Percentiles rank a stretch among this genome's conserved stretches.
phyloP scores from a whole-genome alignment of 495 filamentous ascomycete species.

The Trichocladium antarcticum region DNA sequence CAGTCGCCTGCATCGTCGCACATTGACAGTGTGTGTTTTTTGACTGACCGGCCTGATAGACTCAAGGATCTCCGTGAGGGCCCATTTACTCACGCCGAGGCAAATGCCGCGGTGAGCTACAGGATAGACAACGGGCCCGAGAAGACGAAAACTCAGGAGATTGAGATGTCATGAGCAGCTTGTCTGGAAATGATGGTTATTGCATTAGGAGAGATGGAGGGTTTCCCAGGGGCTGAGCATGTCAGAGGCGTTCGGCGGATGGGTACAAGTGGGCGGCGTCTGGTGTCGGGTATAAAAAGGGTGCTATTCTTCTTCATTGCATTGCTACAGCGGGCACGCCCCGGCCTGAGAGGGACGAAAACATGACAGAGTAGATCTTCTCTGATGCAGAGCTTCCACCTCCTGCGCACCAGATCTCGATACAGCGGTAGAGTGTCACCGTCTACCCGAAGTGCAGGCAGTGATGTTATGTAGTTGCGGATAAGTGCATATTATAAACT shows the following conservation, averaged over 20 bases:
- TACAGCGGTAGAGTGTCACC: too few relatives aligned
- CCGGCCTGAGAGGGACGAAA: too few relatives aligned
- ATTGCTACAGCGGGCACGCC: neutral
- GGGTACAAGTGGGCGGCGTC: neutral
- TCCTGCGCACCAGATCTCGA: too few relatives aligned
- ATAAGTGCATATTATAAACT: neutral
- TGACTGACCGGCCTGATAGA: constrained; percentile 33
- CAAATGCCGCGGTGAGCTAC: constrained; percentile 65
- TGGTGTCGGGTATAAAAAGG: neutral
- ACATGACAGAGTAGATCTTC: too few relatives aligned
- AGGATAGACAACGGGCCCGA: constrained; percentile 22
- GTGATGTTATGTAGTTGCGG: neutral
- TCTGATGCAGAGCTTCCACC: too few relatives aligned
- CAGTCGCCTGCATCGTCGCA: constrained; percentile 17
- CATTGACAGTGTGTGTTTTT: neutral
- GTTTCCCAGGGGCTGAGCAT: neutral
- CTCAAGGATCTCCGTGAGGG: constrained; percentile 64
- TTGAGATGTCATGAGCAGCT: constrained; percentile 19
- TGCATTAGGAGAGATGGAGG: neutral
- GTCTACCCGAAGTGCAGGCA: neutral
- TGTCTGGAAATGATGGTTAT: neutral
- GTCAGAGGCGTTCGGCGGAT: constrained; percentile 3
- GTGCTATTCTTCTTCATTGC: neutral
- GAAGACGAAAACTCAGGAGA: constrained; percentile 17
- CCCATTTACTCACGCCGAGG: constrained; percentile 75